Evolutionary conservation across 2,329 filamentous ascomycete species (phyloP).

Genomic region (Colletotrichum paranaense): DNA sequence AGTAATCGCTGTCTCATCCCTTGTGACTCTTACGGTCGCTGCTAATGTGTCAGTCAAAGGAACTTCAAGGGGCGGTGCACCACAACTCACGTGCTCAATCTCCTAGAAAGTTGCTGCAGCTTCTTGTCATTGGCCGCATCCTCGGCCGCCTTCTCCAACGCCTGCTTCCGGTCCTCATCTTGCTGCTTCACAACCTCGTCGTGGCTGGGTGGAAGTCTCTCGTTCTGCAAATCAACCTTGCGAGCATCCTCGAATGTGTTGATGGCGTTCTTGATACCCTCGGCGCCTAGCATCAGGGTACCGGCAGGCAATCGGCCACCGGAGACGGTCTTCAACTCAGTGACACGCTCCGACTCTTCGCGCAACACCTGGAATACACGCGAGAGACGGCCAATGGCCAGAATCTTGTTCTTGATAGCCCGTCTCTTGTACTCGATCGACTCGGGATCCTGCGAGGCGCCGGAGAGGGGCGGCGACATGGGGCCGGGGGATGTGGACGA

Average conservation of each 20-base stretch:
- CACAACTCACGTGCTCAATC: slow-evolving; percentile 93
- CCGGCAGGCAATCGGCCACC: slow-evolving; percentile 93
- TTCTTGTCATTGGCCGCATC: slow-evolving; percentile 94
- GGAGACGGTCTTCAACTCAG: slow-evolving; percentile 95
- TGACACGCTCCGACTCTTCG: slow-evolving; percentile 96
- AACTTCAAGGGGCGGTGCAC: slow-evolving; percentile 21
- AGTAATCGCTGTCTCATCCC: slow-evolving; percentile 11
- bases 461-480: slow-evolving; percentile 75
- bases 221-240: slow-evolving; percentile 97
- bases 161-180: slow-evolving; percentile 83
- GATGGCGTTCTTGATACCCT: slow-evolving; percentile 99
- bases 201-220: slow-evolving; percentile 89
- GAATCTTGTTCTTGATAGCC: slow-evolving; percentile 99
- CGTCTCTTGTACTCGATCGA: slow-evolving; percentile 94
- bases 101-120: slow-evolving; percentile 85
- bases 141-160: slow-evolving; percentile 84
- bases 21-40: slow-evolving; percentile 47
- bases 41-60: neutral
- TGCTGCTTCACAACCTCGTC: slow-evolving; percentile 90
- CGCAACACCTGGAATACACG: slow-evolving; percentile 98
- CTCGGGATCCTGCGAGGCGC: slow-evolving; percentile 74
- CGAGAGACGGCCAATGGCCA: slow-evolving; percentile 95
- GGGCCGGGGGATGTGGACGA: slow-evolving; percentile 77
- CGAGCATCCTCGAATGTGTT: slow-evolving; percentile 95
- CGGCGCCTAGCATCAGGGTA: slow-evolving; percentile 96